Percentiles rank a stretch among this genome's conserved stretches.
Evolutionary conservation across 2,329 filamentous ascomycete species (phyloP).

Genomic region (Colletotrichum camelliae): DNA sequence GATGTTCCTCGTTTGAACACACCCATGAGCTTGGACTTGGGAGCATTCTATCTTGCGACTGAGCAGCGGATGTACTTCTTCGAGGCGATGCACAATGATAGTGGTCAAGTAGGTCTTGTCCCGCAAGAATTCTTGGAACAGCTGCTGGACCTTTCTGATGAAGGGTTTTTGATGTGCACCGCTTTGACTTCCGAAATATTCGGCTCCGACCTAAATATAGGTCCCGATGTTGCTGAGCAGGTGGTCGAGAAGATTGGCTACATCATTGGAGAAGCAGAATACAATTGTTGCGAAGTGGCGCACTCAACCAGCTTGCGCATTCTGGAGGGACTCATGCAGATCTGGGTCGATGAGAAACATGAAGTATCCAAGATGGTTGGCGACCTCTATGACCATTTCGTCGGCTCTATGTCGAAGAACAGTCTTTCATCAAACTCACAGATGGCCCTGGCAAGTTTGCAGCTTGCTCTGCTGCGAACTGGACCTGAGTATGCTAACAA

Average conservation of each 20-base stretch:
- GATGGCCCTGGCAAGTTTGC: conserved; percentile 68
- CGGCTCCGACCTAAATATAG: conserved; percentile 56
- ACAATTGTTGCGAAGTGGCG: conserved; percentile 77
- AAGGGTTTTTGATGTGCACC: conserved; percentile 59
- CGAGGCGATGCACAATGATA: conserved; percentile 45
- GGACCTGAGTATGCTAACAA: conserved; percentile 71
- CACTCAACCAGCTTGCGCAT: conserved; percentile 71
- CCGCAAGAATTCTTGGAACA: conserved; percentile 56
- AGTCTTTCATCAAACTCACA: conserved; percentile 74
- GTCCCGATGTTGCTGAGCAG: conserved; percentile 48
- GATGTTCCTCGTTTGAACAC: conserved; percentile 53
- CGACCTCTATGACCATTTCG: conserved; percentile 81
- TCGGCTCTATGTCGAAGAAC: conserved; percentile 69
- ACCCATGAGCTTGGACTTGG: conserved; percentile 44
- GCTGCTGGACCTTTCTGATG: conserved; percentile 53
- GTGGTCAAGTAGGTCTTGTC: conserved; percentile 52
- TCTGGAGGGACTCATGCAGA: conserved; percentile 65
- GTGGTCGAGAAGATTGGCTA: conserved; percentile 57
- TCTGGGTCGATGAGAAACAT: conserved; percentile 67
- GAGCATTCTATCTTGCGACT: conserved; percentile 55
- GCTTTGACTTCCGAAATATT: conserved; percentile 58
- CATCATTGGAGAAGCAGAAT: conserved; percentile 61
- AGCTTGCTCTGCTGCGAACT: conserved; percentile 72
- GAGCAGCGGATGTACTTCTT: conserved; percentile 51
- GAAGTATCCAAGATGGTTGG: conserved; percentile 70